A percentile compares a stretch with the other conserved stretches of the same genome.
These are phyloP conservation scores for Trichoderma asperelloides DNA, from an alignment of 495 filamentous ascomycete genomes.

Conservation along the genomic window DNA sequence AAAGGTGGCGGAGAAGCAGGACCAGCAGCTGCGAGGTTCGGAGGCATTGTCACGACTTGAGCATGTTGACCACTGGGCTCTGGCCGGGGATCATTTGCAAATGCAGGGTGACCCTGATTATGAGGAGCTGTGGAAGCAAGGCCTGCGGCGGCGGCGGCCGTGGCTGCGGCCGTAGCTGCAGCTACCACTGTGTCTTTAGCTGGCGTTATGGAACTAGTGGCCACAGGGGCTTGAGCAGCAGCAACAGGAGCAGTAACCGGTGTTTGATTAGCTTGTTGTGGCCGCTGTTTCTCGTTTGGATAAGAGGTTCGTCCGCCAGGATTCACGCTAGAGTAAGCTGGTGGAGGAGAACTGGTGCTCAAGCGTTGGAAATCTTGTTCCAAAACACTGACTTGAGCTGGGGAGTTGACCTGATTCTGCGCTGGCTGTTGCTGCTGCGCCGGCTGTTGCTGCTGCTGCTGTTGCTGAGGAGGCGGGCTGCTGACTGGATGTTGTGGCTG, in stretches of 20 bases:
- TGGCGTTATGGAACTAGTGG: constrained; percentile 24
- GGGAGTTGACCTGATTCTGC: constrained; percentile 13
- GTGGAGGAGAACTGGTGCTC: constrained; percentile 79
- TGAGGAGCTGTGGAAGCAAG: constrained; percentile 41
- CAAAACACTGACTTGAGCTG: constrained; percentile 50
- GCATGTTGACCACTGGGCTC: constrained; percentile 28
- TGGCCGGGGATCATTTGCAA: constrained; percentile 65
- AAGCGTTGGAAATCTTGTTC: constrained; percentile 84
- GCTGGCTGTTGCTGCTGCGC: constrained; percentile 15
- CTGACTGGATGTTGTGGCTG: constrained; percentile 22
- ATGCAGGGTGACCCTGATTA: constrained; percentile 65
- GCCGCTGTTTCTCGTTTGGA: constrained; percentile 64
- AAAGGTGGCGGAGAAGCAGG: constrained; percentile 81
- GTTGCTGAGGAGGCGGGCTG: constrained; percentile 9
- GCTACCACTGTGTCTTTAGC: constrained; percentile 39
- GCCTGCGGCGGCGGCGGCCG: constrained; percentile 15
- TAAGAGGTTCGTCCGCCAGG: constrained; percentile 47
- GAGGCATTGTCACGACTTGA: constrained; percentile 37
- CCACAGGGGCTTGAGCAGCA: constrained; percentile 19
- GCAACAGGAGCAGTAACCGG: constrained; percentile 25
- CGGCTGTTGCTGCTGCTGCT: constrained; percentile 18
- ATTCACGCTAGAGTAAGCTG: constrained; percentile 79
- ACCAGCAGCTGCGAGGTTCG: constrained; percentile 44
- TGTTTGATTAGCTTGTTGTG: constrained; percentile 29
- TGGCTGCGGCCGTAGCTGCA: constrained; percentile 26